Evolutionary conservation across 352 stramenopile species (phyloP).

Genomic region (Globisporangium cystogenes): DNA sequence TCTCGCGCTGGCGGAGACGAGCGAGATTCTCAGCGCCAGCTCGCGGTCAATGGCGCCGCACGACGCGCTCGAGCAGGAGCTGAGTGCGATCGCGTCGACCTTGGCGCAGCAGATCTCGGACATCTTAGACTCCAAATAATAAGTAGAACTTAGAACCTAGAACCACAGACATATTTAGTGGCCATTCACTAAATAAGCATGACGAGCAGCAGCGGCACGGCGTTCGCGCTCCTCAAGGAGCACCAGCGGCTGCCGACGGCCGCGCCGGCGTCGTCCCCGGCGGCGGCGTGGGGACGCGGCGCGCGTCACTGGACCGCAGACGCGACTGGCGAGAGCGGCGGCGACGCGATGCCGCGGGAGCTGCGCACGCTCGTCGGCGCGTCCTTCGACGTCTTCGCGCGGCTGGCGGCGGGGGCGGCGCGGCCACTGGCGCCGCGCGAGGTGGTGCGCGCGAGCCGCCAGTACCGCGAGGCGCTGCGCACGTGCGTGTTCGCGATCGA

Average conservation of each 20-base stretch:
- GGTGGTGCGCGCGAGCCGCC: slow-evolving; percentile 45
- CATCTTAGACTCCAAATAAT: neutral
- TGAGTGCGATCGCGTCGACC: slow-evolving; percentile 22
- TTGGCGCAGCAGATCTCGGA: slow-evolving; percentile 4
- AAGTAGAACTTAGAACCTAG: no score
- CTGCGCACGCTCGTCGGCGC: slow-evolving; percentile 48
- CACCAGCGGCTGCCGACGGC: slow-evolving; percentile 7
- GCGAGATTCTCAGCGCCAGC: neutral
- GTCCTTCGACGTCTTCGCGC: slow-evolving; percentile 57
- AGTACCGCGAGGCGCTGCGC: slow-evolving; percentile 68
- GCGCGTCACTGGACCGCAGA: slow-evolving; percentile 29
- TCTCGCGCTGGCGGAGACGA: neutral
- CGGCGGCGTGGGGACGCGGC: slow-evolving; percentile 45
- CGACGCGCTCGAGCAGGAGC: slow-evolving; percentile 33
- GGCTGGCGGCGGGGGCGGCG: slow-evolving; percentile 13
- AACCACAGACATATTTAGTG: neutral
- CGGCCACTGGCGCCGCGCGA: slow-evolving; percentile 18
- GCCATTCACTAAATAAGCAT: neutral
- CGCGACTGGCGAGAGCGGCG: neutral
- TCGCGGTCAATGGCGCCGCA: neutral
- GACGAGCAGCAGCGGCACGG: slow-evolving; percentile 1
- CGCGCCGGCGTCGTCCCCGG: slow-evolving; percentile 1
- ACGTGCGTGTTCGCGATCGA: slow-evolving; percentile 63
- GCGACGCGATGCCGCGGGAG: slow-evolving; percentile 41
- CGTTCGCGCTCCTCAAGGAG: slow-evolving; percentile 14